These are phyloP conservation scores for Periconia sp. DNA, from an alignment of 2,329 filamentous ascomycete species.

Conservation along the genomic window DNA sequence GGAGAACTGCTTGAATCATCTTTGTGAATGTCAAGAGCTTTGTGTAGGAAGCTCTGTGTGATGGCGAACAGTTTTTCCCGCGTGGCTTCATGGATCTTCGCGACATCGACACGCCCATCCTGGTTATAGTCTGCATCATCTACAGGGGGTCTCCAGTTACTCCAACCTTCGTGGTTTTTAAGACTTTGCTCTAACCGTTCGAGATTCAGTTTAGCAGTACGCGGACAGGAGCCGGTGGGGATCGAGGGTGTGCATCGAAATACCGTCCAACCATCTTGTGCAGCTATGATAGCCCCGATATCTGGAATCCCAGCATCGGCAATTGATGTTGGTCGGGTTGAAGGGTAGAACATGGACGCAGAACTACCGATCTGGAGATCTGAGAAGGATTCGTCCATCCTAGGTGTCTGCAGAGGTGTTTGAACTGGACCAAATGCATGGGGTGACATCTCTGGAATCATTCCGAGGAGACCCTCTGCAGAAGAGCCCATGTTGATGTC, in stretches of 20 bases:
- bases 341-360: slow-evolving; percentile 44
- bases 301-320: slow-evolving; percentile 43
- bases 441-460: slow-evolving; percentile 49
- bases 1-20: slow-evolving; percentile 48
- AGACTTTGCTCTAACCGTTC: slow-evolving; percentile 55
- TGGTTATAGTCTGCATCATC: slow-evolving; percentile 51
- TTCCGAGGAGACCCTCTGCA: slow-evolving; percentile 46
- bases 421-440: slow-evolving; percentile 44
- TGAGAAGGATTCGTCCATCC: slow-evolving; percentile 50
- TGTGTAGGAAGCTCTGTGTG: slow-evolving; percentile 70
- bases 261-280: slow-evolving; percentile 55
- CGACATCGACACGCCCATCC: slow-evolving; percentile 50
- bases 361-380: slow-evolving; percentile 50
- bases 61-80: slow-evolving; percentile 72
- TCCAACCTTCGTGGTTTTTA: slow-evolving; percentile 55
- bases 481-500: slow-evolving; percentile 46
- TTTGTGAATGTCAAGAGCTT: slow-evolving; percentile 68
- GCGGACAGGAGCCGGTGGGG: slow-evolving; percentile 52
- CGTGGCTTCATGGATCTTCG: slow-evolving; percentile 56
- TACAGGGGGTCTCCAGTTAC: slow-evolving; percentile 53
- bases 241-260: slow-evolving; percentile 55
- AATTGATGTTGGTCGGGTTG: slow-evolving; percentile 45
- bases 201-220: slow-evolving; percentile 54
- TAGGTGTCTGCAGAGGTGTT: slow-evolving; percentile 51
- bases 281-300: slow-evolving; percentile 51